These are phyloP conservation scores for Sonneratia alba DNA, from an alignment of 345 rosid species.

Conservation along the genomic window DNA sequence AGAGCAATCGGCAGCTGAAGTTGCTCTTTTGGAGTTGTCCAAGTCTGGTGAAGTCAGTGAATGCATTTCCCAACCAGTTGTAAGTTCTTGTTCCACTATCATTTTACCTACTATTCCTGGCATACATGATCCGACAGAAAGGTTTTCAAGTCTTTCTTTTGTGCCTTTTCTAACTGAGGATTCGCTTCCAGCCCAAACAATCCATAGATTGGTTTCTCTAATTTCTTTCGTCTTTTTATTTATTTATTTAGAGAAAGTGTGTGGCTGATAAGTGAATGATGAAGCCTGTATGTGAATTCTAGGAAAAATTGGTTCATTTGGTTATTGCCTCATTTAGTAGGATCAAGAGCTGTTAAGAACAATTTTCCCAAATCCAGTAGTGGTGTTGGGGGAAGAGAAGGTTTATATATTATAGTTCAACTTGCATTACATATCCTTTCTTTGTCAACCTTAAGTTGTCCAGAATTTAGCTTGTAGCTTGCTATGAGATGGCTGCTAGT, in stretches of 20 bases:
- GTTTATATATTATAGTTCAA: background rate
- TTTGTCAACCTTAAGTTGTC: background rate
- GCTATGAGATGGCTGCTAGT: background rate
- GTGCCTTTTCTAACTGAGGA: background rate
- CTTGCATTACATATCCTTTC: background rate
- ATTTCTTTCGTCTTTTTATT: background rate
- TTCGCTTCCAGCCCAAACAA: background rate
- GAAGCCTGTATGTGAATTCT: background rate
- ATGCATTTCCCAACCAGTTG: conserved; percentile 61
- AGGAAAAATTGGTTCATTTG: background rate
- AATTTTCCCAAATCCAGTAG: background rate
- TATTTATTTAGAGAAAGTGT: background rate
- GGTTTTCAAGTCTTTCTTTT: background rate
- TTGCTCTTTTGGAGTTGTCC: conserved; percentile 60
- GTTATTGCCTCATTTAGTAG: background rate
- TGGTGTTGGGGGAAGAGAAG: background rate
- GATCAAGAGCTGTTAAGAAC: background rate
- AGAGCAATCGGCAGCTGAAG: conserved; percentile 95
- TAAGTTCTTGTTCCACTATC: conserved; percentile 25
- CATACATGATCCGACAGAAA: too few species aligned
- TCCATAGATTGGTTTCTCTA: background rate
- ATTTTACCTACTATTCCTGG: too few species aligned
- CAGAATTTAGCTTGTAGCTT: background rate
- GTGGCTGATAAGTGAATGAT: background rate
- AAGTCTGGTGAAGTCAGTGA: conserved; percentile 45